These are phyloP conservation scores for Calocera viscosa DNA, from an alignment of 768 basidiomycete genomes.

Conservation along the genomic window DNA sequence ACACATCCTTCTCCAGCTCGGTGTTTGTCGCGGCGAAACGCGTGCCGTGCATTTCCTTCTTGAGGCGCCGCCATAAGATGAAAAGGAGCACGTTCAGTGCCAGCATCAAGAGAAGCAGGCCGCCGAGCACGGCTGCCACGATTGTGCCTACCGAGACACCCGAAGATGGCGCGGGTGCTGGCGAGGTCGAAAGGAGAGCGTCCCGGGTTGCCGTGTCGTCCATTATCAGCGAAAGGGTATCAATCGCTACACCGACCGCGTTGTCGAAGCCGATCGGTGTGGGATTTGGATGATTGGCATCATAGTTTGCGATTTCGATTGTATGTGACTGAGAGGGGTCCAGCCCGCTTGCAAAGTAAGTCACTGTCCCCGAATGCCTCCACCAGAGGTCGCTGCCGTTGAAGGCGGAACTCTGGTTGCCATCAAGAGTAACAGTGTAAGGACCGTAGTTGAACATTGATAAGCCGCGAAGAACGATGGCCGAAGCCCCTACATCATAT, in stretches of 20 bases:
- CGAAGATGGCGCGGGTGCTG: background rate
- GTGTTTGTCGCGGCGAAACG: background rate
- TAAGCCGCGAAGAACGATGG: background rate
- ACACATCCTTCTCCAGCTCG: background rate
- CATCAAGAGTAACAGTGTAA: background rate
- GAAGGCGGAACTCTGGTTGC: background rate
- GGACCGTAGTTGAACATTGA: conserved; percentile 6
- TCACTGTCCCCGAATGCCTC: background rate
- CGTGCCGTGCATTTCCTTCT: background rate
- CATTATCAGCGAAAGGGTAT: background rate
- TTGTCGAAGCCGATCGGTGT: background rate
- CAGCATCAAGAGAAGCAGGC: background rate
- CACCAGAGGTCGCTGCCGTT: background rate
- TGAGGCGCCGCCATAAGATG: background rate
- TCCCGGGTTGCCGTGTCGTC: background rate
- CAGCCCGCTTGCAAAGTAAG: background rate
- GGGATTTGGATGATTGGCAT: background rate
- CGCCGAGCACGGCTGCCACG: background rate
- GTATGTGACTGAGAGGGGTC: background rate
- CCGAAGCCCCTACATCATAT: background rate
- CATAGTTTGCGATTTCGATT: background rate
- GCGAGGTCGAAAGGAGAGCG: background rate
- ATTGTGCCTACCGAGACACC: background rate
- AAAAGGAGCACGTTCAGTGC: background rate
- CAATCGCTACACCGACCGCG: background rate